Evolutionary conservation across 176 grass and related monocot species (phyloP).

Genomic region (Cenchrus purpureus): DNA sequence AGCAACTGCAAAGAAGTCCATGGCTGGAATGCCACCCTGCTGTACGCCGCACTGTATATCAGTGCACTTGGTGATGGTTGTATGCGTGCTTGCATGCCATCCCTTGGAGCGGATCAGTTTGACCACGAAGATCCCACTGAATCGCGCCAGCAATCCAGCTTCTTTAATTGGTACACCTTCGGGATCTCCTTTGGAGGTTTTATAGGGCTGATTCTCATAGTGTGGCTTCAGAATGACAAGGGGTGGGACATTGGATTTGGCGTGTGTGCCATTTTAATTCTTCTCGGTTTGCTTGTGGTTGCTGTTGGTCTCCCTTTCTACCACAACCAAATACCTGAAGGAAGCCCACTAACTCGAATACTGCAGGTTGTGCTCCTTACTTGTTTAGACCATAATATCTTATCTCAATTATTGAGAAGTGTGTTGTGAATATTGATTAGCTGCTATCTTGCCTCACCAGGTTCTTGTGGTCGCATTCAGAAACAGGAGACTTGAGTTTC

Average conservation of each 20-base stretch:
- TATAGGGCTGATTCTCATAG: constrained; percentile 57
- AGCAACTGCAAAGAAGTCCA: constrained; percentile 47
- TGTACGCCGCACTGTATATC: constrained; percentile 49
- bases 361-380: constrained; percentile 52
- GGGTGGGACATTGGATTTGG: constrained; percentile 68
- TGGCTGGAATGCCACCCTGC: constrained; percentile 49
- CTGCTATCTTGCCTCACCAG: constrained; percentile 35
- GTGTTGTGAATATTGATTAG: constrained; percentile 11
- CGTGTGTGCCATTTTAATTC: constrained; percentile 42
- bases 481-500: constrained; percentile 53
- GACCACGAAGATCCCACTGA: constrained; percentile 55
- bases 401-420: background rate
- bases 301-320: constrained; percentile 55
- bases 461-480: constrained; percentile 72
- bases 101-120: constrained; percentile 69
- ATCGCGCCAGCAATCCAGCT: constrained; percentile 54
- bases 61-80: constrained; percentile 59
- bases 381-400: background rate
- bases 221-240: constrained; percentile 63
- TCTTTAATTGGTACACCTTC: constrained; percentile 64
- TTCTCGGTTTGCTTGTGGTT: constrained; percentile 52
- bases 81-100: constrained; percentile 57
- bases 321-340: constrained; percentile 54
- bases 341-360: constrained; percentile 63
- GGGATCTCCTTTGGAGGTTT: constrained; percentile 56